Base-by-base conservation (phyloP, 2,329 filamentous ascomycete species). In the Cladosporium austrohemisphaericum region DNA sequence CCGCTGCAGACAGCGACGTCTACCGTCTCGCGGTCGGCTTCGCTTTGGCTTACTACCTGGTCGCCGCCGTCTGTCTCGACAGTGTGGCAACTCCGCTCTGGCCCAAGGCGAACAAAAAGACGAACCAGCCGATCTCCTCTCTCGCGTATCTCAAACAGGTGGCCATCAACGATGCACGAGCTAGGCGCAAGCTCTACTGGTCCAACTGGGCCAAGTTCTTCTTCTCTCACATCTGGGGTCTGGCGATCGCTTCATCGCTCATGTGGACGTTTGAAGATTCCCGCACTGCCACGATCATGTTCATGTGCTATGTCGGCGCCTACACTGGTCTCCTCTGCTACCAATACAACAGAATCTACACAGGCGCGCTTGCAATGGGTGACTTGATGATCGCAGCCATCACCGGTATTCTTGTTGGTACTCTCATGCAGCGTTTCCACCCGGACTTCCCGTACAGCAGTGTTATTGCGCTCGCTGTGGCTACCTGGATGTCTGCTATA, bases 21-120 rank as follows among this genome's bases (percentile, higher is more conserved):
- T 67, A 69, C 48, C 69, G 74, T 9, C 64, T 76, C 51, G 69
- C 74, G 28, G 71, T 78, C 18, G 77, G 78, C 1, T 78, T 80
- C 53, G 74, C 75, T n/a, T 65, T 81, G 26, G 75, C 75, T 0
- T 81, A 80, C 59, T 81, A 80, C 55, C 66, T 80, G 14, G 70
- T 80, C 19, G 76, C 78, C 20, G 77, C 78, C 10, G 76, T 80
- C 1, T 65, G 78, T 18, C 74, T 81, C 20, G 78, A 81, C 55
- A 72, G 74, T 53, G 77, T 78, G 5, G 51, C 53, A 8, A 50
- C 48, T 14, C 55, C 55, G 1, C 47, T 57, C 5, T 57, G 53
- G 55, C 47, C 53, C 2, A 52, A 41, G 25, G 55, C 55, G 11
- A 57, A 57, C 46, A 55, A 57, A 41, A 57, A 54, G 46, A 55